Conservation (phyloP, 1,284 basidiomycete species). For the Limonomyces culmigenus region DNA sequence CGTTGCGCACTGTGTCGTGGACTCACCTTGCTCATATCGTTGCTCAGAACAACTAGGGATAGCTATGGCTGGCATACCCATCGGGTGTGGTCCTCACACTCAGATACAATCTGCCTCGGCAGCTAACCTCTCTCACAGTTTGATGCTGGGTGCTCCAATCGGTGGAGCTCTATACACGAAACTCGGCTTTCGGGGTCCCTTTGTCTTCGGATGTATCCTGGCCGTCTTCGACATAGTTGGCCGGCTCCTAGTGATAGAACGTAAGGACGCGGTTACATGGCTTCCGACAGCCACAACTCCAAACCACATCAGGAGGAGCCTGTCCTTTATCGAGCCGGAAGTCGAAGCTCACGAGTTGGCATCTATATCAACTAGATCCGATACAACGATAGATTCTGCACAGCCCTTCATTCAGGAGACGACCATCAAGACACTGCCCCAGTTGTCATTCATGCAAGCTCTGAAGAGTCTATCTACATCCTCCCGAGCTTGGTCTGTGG, state of each 20-base stretch:
- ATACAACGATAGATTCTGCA: too few relatives aligned
- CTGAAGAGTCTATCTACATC: slow-evolving; percentile 7
- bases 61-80: slow-evolving; percentile 50
- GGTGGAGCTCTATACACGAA: slow-evolving; percentile 49
- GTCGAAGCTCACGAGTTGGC: too few relatives aligned
- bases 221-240: slow-evolving; percentile 45
- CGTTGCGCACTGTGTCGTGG: too few relatives aligned
- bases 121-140: slow-evolving; percentile 11
- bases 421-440: neutral
- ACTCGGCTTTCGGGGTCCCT: slow-evolving; percentile 61
- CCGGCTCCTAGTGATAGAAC: slow-evolving; percentile 46
- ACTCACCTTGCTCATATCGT: neutral
- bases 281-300: too few relatives aligned
- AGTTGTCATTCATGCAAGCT: neutral
- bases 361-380: too few relatives aligned
- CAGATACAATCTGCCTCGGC: slow-evolving; percentile 2
- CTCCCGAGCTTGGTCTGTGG: slow-evolving; percentile 26
- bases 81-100: slow-evolving; percentile 33
- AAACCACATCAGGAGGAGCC: too few relatives aligned
- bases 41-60: slow-evolving; percentile 49
- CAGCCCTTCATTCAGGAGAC: neutral
- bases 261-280: slow-evolving; percentile 35
- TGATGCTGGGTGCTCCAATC: slow-evolving; percentile 48
- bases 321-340: too few relatives aligned
- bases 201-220: slow-evolving; percentile 50